phyloP scores from a whole-genome alignment of 2,329 filamentous ascomycete genomes.

The Elsinoe fawcettii region DNA sequence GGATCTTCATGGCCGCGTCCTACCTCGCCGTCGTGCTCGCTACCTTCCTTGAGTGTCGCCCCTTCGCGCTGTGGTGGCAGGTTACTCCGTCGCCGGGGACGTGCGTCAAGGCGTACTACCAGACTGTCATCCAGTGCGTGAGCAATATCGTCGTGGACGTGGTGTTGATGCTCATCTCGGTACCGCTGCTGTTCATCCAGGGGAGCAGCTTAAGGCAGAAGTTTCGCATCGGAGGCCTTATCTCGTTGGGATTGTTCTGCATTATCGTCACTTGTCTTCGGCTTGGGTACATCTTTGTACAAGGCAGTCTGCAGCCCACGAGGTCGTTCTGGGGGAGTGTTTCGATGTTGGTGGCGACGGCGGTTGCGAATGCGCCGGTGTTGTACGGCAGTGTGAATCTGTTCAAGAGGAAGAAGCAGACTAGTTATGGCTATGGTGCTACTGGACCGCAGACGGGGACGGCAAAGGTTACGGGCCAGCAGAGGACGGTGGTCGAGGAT shows the following conservation, averaged over 20 bases:
- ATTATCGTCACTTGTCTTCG: conserved; percentile 18
- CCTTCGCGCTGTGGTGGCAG: conserved; percentile 28
- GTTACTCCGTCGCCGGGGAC: background rate
- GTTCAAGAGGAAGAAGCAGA: background rate
- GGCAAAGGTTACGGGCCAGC: background rate
- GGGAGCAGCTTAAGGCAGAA: conserved; percentile 9
- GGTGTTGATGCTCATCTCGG: conserved; percentile 26
- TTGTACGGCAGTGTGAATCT: conserved; percentile 16
- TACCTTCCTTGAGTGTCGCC: conserved; percentile 34
- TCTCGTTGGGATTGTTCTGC: conserved; percentile 18
- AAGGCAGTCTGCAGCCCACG: conserved; percentile 18
- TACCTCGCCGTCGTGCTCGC: conserved; percentile 28
- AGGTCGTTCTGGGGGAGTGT: conserved; percentile 20
- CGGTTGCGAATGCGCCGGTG: conserved; percentile 18
- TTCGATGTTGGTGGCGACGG: conserved; percentile 17
- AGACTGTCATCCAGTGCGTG: conserved; percentile 30
- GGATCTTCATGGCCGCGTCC: conserved; percentile 24
- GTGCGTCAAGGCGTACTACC: conserved; percentile 30
- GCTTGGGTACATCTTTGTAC: conserved; percentile 17
- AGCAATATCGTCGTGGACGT: conserved; percentile 27
- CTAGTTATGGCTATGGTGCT: background rate
- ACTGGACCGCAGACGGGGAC: background rate
- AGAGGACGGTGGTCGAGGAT: background rate
- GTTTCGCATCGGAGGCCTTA: conserved; percentile 4
- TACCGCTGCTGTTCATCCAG: conserved; percentile 18